A percentile compares a stretch with the other conserved stretches of the same genome.
These are phyloP conservation scores for Pythium graminicola DNA, from an alignment of 352 stramenopile genomes.

Conservation along the genomic window DNA sequence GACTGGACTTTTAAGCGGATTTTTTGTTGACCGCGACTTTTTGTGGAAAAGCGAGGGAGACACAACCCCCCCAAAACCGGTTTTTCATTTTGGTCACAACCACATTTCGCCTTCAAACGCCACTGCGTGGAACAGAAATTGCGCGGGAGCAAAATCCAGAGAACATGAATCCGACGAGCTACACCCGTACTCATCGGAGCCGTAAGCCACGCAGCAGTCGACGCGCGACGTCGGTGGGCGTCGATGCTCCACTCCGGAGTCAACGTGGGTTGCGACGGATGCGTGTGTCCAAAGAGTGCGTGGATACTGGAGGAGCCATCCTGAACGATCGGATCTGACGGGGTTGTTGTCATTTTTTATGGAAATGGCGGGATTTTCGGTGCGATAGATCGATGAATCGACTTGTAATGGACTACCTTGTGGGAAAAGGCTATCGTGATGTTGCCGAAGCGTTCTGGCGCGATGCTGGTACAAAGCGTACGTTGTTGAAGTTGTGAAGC, in stretches of 20 bases:
- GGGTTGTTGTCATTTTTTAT: too few relatives aligned
- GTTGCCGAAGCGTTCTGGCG: constrained; percentile 70
- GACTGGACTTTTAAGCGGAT: constrained; percentile 2
- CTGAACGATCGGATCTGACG: background rate
- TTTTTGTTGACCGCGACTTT: background rate
- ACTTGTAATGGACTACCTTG: constrained; percentile 77
- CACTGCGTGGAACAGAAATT: constrained; percentile 7
- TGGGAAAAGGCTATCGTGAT: constrained; percentile 70
- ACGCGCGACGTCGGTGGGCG: constrained; percentile 10
- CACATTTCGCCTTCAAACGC: constrained; percentile 15
- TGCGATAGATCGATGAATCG: constrained; percentile 62
- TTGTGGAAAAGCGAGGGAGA: too few relatives aligned
- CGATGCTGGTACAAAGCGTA: constrained; percentile 65
- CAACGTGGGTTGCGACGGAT: constrained; percentile 33
- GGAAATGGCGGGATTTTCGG: background rate
- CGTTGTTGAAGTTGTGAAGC: constrained; percentile 27
- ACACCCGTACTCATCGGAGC: constrained; percentile 4
- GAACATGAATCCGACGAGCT: constrained; percentile 11
- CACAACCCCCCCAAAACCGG: too few relatives aligned
- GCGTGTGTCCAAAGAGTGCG: constrained; percentile 66
- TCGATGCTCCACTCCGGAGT: constrained; percentile 16
- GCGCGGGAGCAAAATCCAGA: constrained; percentile 15
- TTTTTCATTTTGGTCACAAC: constrained; percentile 13
- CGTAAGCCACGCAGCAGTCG: constrained; percentile 9
- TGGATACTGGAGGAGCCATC: too few relatives aligned